Percentiles rank a stretch among this genome's conserved stretches.
These are phyloP conservation scores for Populus trichocarpa DNA, from an alignment of 441 rosid genomes.

Conservation along the genomic window DNA sequence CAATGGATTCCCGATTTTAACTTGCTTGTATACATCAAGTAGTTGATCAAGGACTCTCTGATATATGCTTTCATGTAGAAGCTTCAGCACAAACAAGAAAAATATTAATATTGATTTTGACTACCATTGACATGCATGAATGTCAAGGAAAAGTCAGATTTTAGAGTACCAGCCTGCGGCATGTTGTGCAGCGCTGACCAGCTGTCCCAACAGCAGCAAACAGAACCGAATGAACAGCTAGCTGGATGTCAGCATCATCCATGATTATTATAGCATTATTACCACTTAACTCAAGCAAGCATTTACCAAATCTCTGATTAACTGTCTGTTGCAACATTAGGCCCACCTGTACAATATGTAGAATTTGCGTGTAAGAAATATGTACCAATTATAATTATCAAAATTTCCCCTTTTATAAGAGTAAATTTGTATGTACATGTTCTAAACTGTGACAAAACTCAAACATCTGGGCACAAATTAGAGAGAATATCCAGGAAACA, in stretches of 20 bases:
- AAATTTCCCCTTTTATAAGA: not conserved
- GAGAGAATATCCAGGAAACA: not conserved
- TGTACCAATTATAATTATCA: not conserved
- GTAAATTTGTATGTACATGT: not conserved
- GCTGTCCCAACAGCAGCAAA: slow-evolving; percentile 99
- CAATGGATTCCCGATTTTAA: slow-evolving; percentile 92
- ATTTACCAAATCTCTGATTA: slow-evolving; percentile 79
- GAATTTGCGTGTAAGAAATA: not conserved
- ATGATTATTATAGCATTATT: slow-evolving; percentile 92
- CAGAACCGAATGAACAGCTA: slow-evolving; percentile 83
- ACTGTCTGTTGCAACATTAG: slow-evolving; percentile 75
- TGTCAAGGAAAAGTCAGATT: slow-evolving; percentile 15
- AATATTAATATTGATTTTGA: slow-evolving; percentile 6
- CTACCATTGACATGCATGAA: not conserved
- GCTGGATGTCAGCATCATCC: slow-evolving; percentile 84
- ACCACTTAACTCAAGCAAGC: slow-evolving; percentile 91
- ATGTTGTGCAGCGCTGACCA: slow-evolving; percentile 98
- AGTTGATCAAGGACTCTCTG: slow-evolving; percentile 71
- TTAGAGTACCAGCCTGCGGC: slow-evolving; percentile 88
- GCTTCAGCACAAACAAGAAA: slow-evolving; percentile 42
- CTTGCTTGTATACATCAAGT: slow-evolving; percentile 73
- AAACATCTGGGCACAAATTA: not conserved
- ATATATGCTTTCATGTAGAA: slow-evolving; percentile 82
- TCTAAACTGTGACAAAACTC: not conserved
- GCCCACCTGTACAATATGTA: slow-evolving; percentile 56